Evolutionary conservation across 108 stramenopile genomes (phyloP).

Genomic region (Skeletonema menzelii): DNA sequence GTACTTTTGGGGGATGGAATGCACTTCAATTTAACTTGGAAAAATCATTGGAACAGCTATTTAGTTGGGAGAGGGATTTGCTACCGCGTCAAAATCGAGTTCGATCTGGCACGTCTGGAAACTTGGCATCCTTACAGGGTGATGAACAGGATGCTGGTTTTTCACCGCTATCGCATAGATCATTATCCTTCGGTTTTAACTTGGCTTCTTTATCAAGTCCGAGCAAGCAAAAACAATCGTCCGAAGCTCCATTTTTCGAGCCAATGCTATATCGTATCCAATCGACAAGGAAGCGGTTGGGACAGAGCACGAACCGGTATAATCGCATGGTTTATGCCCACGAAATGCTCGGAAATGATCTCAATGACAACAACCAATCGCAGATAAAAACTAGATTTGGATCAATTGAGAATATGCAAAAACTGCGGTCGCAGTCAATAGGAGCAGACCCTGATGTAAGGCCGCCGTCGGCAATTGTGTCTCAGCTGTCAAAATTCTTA

Average conservation of each 20-base stretch:
- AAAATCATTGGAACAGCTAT: slow-evolving; percentile 18
- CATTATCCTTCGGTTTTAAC: neutral
- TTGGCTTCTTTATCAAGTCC: neutral
- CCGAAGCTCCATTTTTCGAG: slow-evolving; percentile 24
- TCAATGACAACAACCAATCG: slow-evolving; percentile 22
- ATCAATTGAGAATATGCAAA: slow-evolving; percentile 1
- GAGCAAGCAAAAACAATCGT: neutral
- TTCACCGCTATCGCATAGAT: neutral
- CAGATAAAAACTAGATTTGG: slow-evolving; percentile 6
- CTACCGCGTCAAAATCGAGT: neutral
- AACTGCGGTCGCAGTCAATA: slow-evolving; percentile 11
- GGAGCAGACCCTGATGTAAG: slow-evolving; percentile 7
- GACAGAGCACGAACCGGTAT: slow-evolving; percentile 24
- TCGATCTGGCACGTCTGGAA: neutral
- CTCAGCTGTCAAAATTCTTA: slow-evolving; percentile 58
- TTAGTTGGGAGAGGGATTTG: slow-evolving; percentile 16
- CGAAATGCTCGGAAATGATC: slow-evolving; percentile 31
- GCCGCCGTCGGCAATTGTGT: slow-evolving; percentile 8
- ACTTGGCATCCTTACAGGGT: neutral
- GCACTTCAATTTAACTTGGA: slow-evolving; percentile 36
- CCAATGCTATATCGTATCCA: slow-evolving; percentile 35
- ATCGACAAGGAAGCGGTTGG: slow-evolving; percentile 14
- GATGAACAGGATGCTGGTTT: slow-evolving; percentile 3
- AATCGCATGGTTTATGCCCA: slow-evolving; percentile 34
- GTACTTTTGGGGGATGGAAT: slow-evolving; percentile 30